Evolutionary conservation across 345 rosid species (phyloP).

Genomic region (Jatropha curcas): DNA sequence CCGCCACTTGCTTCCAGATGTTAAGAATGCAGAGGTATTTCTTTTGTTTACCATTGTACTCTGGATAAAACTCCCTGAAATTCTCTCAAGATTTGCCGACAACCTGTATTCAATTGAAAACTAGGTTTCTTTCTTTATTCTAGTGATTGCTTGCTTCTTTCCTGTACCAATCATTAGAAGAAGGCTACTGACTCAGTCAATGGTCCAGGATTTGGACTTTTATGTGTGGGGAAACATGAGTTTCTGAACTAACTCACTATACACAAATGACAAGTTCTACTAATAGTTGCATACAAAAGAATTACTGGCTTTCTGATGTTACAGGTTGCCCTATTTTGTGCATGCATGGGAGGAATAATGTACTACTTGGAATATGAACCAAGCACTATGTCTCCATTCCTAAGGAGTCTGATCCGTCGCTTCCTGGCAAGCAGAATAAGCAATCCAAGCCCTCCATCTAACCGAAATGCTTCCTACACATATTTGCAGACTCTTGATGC

Average conservation of each 20-base stretch:
- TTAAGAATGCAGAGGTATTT: slow-evolving; percentile 91
- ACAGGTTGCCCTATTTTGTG: slow-evolving; percentile 93
- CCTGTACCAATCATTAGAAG: too few relatives aligned
- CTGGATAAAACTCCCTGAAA: neutral
- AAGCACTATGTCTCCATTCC: slow-evolving; percentile 93
- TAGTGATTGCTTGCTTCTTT: neutral
- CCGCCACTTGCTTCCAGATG: slow-evolving; percentile 78
- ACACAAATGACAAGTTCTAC: too few relatives aligned
- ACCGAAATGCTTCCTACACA: slow-evolving; percentile 60
- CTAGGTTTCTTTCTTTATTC: neutral
- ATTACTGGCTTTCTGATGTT: slow-evolving; percentile 1
- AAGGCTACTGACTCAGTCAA: too few relatives aligned
- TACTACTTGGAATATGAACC: slow-evolving; percentile 94
- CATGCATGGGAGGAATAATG: slow-evolving; percentile 99
- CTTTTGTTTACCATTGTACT: neutral
- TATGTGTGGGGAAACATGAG: neutral
- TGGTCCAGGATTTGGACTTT: neutral
- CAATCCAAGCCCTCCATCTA: slow-evolving; percentile 61
- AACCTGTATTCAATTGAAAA: neutral
- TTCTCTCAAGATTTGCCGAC: neutral
- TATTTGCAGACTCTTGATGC: slow-evolving; percentile 70
- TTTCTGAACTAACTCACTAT: neutral
- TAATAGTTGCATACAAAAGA: too few relatives aligned
- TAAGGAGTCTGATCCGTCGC: slow-evolving; percentile 86
- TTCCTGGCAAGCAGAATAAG: slow-evolving; percentile 94